Conservation (phyloP, 2,329 filamentous ascomycete genomes). For the Zymoseptoria tritici region DNA sequence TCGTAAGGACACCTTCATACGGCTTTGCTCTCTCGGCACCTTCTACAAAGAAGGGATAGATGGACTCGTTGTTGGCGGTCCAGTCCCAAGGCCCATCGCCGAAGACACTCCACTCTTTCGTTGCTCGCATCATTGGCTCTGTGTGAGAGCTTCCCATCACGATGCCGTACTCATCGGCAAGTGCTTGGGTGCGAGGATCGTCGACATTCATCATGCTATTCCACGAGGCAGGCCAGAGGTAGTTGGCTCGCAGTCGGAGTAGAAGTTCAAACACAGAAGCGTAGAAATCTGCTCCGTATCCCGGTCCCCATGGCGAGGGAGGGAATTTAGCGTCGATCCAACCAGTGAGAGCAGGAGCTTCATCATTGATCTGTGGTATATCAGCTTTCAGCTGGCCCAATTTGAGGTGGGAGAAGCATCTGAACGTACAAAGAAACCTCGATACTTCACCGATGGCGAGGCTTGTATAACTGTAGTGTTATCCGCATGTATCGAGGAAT, state of each 20-base stretch:
- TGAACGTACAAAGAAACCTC: conserved; percentile 50
- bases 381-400: background rate
- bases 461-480: conserved; percentile 49
- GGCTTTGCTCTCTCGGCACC: conserved; percentile 58
- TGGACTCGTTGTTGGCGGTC: conserved; percentile 60
- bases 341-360: conserved; percentile 59
- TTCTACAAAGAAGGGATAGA: conserved; percentile 61
- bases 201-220: conserved; percentile 65
- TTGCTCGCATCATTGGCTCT: conserved; percentile 60
- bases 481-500: conserved; percentile 49
- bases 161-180: conserved; percentile 66
- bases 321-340: conserved; percentile 55
- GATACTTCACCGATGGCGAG: conserved; percentile 58
- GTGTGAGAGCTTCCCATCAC: conserved; percentile 67
- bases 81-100: conserved; percentile 60
- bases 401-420: background rate
- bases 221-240: conserved; percentile 69
- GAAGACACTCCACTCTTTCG: conserved; percentile 43
- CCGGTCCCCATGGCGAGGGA: conserved; percentile 19
- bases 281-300: conserved; percentile 52
- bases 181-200: conserved; percentile 58
- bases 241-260: conserved; percentile 63
- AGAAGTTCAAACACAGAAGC: conserved; percentile 62
- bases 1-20: conserved; percentile 60
- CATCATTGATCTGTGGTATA: conserved; percentile 50